Evolutionary conservation across 2,329 filamentous ascomycete genomes (phyloP), one percentile per base, ranked within the genome.

Genomic region (Diaporthe sp.): DNA sequence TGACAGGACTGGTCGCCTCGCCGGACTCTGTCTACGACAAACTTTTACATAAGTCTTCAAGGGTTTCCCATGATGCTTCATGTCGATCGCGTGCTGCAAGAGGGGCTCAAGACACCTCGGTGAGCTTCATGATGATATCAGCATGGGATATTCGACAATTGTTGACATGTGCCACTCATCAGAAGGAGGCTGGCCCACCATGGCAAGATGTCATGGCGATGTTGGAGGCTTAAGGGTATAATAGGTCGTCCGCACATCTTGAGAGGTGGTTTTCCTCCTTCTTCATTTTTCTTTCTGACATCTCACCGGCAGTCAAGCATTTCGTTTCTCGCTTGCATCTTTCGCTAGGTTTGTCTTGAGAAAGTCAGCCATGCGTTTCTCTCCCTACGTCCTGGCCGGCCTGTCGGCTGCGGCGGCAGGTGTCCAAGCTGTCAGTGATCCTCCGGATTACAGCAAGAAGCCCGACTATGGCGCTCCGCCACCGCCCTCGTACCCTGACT

Each of bases 121-220:
- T 55, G 34, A n/a, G 19, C n/a, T 28, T 55, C 34, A 65, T 73
- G n/a, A 65, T 73, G 71, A 73, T 73, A 73, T 65, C 58, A 73
- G 42, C 22, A 34, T 49, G 19, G 15, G n/a, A 37, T 31, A 9
- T 39, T 25, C 46, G 55, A 73, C 58, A 73, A 55, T 49, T 44
- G 39, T 44, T 55, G 46, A 34, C 58, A 73, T 44, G 58, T 44
- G 46, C n/a, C 42, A 25, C 19, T 51, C 28, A 25, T 7, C 22
- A 55, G 34, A 19, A 34, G 28, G 37, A 55, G 17, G n/a, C 3
- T n/a, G 37, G 37, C 25, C 58, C 19, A 19, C 22, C 46, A 31
- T 39, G n/a, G 4, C 31, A 55, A 42, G 46, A 65, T 17, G 6
- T 15, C 31, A 8, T 46, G 12, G 34, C 58, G 31, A 53, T 3